Evolutionary conservation across 257 asterid species (phyloP), one percentile per base, ranked within the genome.

Genomic region (Solanum verrucosum): DNA sequence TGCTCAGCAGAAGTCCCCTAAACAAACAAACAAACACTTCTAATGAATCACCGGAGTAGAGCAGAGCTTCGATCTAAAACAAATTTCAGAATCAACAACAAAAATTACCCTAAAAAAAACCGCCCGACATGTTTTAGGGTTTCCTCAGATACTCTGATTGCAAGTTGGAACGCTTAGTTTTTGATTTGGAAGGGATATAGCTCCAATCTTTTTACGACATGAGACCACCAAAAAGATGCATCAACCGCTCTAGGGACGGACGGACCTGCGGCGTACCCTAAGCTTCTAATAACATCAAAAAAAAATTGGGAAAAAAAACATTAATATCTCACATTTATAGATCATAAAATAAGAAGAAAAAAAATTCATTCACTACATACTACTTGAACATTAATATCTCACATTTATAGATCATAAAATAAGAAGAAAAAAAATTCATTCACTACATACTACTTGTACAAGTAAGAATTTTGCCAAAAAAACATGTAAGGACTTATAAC

Each of bases 1-100:
- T 97, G 99, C 87, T 94, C 98, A 59, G 99, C 98, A 35, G 99
- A 96, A 60, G 99, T 97, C 89, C 99, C 99, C 99, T 97, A 90
- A 63, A 81, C 74, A 88, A 87, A 89, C 38, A 83, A n/a, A 46
- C 31, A 46, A 12, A 75, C 33, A 85, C 78, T 35, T 74, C 27
- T 60, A 46, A 16, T 46, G 18, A 46, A 13, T 13, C 56, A 46
- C 18, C 6, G 18, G 52, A 18, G 14, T 12, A 9, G 27, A 29
- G 27, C 21, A 37, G 14, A 56, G n/a, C 71, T 72, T 46, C 6
- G 40, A 86, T 9, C 21, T 23, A 56, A 23, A 7, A 9, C 84
- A 15, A 4, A 79, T n/a, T 31, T 73, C 84, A 40, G 35, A 65
- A 12, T 67, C 35, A 42, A 79, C 37, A 60, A 87, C 67, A 20